Conservation (phyloP, 208 protist species). For the Acanthamoeba royreba region DNA sequence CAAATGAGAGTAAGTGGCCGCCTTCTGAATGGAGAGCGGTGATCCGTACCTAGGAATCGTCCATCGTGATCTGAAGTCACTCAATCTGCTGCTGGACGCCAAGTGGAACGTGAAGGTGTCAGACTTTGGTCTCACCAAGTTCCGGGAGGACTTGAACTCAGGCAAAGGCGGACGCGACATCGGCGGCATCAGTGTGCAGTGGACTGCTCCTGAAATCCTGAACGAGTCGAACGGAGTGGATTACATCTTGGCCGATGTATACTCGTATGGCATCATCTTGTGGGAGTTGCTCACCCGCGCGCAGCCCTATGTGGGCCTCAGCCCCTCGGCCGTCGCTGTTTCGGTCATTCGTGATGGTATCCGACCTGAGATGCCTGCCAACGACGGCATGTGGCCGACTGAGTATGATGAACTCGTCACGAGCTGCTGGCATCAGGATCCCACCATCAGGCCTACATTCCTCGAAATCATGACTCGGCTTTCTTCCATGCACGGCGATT, state of each 20-base stretch:
- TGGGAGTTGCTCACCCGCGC: conserved; percentile 24
- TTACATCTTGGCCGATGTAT: conserved; percentile 11
- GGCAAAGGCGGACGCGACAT: not conserved
- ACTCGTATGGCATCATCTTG: conserved; percentile 33
- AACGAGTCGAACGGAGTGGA: not conserved
- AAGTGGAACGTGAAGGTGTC: not conserved
- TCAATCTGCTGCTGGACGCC: not conserved
- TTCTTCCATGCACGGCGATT: not conserved
- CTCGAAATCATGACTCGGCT: conserved; percentile 33
- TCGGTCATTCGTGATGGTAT: not conserved
- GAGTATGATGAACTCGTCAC: not conserved
- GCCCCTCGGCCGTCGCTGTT: not conserved
- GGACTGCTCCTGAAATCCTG: conserved; percentile 30
- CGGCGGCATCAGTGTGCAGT: not conserved
- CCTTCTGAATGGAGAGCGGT: no score
- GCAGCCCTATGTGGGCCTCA: conserved; percentile 7
- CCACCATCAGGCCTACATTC: not conserved
- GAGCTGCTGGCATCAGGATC: conserved; percentile 1
- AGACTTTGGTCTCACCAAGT: conserved; percentile 34
- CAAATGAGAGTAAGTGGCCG: no score
- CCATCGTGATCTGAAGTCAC: not conserved
- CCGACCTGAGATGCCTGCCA: not conserved
- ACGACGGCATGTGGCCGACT: not conserved
- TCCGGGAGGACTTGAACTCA: not conserved
- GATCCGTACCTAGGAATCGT: no score